Evolutionary conservation across 768 basidiomycete species (phyloP).

Genomic region (Kwoniella mangroviensis): DNA sequence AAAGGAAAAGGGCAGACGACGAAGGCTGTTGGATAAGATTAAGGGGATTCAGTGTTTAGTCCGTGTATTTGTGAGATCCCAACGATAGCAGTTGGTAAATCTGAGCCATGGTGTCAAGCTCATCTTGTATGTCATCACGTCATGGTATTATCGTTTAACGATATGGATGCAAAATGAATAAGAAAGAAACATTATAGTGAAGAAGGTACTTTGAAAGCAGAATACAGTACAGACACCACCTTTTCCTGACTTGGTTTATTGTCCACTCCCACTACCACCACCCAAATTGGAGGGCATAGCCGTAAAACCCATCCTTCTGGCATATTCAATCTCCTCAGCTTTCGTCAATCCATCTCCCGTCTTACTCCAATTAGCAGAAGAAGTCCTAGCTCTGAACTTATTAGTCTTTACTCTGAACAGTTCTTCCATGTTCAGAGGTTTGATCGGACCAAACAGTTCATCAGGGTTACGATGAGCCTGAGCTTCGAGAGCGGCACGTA

Average conservation of each 20-base stretch:
- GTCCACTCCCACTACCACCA: background rate
- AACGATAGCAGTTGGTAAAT: too few relatives aligned
- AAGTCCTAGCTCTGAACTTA: constrained; percentile 84
- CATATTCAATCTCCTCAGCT: constrained; percentile 86
- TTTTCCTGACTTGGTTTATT: background rate
- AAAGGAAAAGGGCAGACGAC: too few relatives aligned
- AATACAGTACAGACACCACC: too few relatives aligned
- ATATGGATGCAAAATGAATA: background rate
- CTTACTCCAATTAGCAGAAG: constrained; percentile 96
- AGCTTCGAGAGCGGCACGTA: constrained; percentile 74
- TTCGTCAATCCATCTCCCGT: constrained; percentile 75
- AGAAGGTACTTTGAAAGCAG: too few relatives aligned
- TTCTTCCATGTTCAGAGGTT: constrained; percentile 87
- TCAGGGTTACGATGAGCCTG: constrained; percentile 79
- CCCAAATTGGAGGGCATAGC: constrained; percentile 17
- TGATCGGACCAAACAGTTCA: constrained; percentile 87
- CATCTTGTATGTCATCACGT: background rate
- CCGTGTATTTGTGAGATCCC: too few relatives aligned
- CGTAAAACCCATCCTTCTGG: constrained; percentile 80
- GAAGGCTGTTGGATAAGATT: too few relatives aligned
- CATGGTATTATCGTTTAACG: background rate
- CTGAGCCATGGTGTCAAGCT: background rate
- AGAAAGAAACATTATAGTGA: background rate
- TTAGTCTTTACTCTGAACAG: constrained; percentile 72
- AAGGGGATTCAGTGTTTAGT: too few relatives aligned